Evolutionary conservation across 2,329 filamentous ascomycete species (phyloP), one percentile per base, ranked within the genome.

Genomic region (Venturia oleaginea): DNA sequence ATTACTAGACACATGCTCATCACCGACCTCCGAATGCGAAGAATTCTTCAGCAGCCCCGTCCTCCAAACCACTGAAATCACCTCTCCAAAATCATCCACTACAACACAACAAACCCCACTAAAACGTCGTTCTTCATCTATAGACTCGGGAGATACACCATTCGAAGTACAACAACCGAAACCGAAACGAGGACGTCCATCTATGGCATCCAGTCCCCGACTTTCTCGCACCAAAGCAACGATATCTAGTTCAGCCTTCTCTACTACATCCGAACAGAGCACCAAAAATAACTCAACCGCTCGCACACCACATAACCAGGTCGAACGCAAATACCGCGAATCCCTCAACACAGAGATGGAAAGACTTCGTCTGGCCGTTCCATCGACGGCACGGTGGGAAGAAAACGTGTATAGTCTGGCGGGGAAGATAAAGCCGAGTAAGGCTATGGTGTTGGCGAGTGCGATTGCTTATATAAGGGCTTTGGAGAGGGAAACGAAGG

Each of bases 391-490:
- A 22, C 24, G 32, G 15, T 32, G 24, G 37, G 27, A 30, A 27
- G 32, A 37, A 38, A 22, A n/a, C n/a, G 74, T 74, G 2, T 72
- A 78, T 2, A 75, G 77, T 67, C 75, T 76, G 37, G 71, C 43
- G 6, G 37, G 8, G 11, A 46, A 32, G 8, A 22, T 30, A 4
- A 77, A 78, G 65, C 71, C 77, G 10, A 75, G 72, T 66, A 80
- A 79, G 68, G 77, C 77, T 24, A 76, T 78, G 63, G 76, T 80
- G 62, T 72, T 80, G 38, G 76, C 76, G 11, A 77, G 75, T 1
- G 78, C 78, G 27, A 78, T 76, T 30, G 74, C 76, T 11, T 77
- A 79, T 69, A 79, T 80, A 70, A 76, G 78, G 68, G 74, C 78
- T 65, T 72, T 78, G 66, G 77, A 79, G 67, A 75, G 74, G 37